Conservation (phyloP, 192 early-diverging fungal species). For the Podila clonocystis region DNA sequence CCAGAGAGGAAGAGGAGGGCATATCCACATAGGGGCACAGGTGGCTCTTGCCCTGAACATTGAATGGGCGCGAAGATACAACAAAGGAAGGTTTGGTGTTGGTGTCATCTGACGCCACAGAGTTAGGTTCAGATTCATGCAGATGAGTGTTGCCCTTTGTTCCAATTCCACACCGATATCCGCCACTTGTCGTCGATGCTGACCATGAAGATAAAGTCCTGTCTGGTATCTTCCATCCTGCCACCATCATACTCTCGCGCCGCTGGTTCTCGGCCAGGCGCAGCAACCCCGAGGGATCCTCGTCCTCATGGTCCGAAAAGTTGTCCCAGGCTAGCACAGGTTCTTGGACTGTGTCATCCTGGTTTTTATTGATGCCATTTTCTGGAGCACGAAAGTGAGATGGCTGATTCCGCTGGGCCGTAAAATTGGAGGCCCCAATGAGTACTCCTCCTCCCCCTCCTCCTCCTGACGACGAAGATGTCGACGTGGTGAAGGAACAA, state of each 20-base stretch:
- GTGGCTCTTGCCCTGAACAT: not conserved
- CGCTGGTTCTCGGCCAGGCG: constrained; percentile 20
- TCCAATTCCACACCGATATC: not conserved
- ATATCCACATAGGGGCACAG: not conserved
- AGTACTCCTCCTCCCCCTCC: too few relatives aligned
- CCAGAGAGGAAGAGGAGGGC: not conserved
- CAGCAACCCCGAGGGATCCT: constrained; percentile 8
- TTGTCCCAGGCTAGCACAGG: not conserved
- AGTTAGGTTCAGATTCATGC: not conserved
- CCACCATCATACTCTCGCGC: not conserved
- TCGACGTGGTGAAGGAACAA: not conserved
- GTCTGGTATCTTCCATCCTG: not conserved
- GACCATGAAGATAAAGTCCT: not conserved
- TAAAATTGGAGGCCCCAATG: too few relatives aligned
- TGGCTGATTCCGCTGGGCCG: too few relatives aligned
- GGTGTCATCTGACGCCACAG: not conserved
- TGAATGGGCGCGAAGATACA: not conserved
- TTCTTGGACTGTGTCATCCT: not conserved
- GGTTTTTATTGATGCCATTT: not conserved
- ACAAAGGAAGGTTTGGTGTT: not conserved
- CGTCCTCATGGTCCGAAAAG: constrained; percentile 10
- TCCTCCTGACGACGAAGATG: not conserved
- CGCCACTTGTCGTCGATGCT: not conserved
- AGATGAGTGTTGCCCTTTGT: not conserved
- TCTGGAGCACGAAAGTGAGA: too few relatives aligned